phyloP scores from a whole-genome alignment of 305 asterid species.

The Fraxinus platypoda region DNA sequence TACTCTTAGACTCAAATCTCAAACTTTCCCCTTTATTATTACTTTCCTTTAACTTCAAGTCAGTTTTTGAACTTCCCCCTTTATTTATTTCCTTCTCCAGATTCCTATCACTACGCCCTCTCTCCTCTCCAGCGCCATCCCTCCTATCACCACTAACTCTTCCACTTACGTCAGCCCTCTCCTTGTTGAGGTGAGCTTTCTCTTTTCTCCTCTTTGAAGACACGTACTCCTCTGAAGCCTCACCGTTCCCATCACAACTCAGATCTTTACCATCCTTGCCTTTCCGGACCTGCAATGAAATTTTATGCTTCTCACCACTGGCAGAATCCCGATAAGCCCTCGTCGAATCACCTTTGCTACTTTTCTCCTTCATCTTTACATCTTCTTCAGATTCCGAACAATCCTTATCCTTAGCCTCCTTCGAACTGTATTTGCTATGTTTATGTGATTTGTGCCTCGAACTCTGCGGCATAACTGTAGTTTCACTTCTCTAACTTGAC shows the following conservation, averaged over 20 bases:
- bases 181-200: conserved; percentile 44
- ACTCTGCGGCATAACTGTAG: conserved; percentile 72
- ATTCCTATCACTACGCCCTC: conserved; percentile 31
- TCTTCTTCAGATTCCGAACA: conserved; percentile 81
- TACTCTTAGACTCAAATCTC: conserved; percentile 58
- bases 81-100: conserved; percentile 41
- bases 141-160: conserved; percentile 52
- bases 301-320: conserved; percentile 84
- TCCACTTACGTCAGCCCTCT: conserved; percentile 29
- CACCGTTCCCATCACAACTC: conserved; percentile 59
- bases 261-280: conserved; percentile 63
- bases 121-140: conserved; percentile 55
- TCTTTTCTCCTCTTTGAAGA: conserved; percentile 80
- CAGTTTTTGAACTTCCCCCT: conserved; percentile 50
- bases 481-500: conserved; percentile 18
- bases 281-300: conserved; percentile 53
- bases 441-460: conserved; percentile 89
- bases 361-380: conserved; percentile 60
- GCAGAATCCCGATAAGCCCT: conserved; percentile 58
- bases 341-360: conserved; percentile 49
- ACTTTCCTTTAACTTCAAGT: conserved; percentile 51
- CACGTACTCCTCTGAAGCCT: conserved; percentile 60
- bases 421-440: conserved; percentile 78
- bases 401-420: conserved; percentile 44
- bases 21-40: conserved; percentile 49